Percentiles rank a stretch among this genome's conserved stretches.
phyloP scores from a whole-genome alignment of 2,329 filamentous ascomycete species.

The Dactylellina parvicollis region DNA sequence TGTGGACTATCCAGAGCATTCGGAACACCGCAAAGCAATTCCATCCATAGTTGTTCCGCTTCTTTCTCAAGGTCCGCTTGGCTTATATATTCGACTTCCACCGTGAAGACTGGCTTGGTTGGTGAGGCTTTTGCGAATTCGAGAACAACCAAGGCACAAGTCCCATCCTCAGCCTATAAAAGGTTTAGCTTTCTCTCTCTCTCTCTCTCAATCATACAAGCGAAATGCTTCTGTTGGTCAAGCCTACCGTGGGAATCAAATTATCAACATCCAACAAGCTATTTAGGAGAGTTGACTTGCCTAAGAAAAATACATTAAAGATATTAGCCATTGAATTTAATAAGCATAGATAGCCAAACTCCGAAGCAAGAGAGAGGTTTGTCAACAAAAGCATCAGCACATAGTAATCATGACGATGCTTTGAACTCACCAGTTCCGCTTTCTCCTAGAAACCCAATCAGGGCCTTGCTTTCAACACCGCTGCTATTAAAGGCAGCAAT shows the following conservation, averaged over 20 bases:
- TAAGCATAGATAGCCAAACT: too few species aligned
- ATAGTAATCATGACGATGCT: too few species aligned
- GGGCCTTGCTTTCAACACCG: slow-evolving; percentile 4
- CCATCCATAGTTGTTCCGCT: slow-evolving; percentile 3
- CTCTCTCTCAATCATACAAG: too few species aligned
- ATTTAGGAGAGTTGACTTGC: slow-evolving; percentile 31
- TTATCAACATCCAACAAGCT: slow-evolving; percentile 13
- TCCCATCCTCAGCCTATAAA: slow-evolving; percentile 4
- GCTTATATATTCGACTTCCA: slow-evolving; percentile 13
- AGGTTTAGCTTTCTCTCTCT: too few species aligned
- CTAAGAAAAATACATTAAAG: background rate
- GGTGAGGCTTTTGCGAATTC: slow-evolving; percentile 16
- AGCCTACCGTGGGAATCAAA: slow-evolving; percentile 25
- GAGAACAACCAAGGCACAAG: slow-evolving; percentile 3
- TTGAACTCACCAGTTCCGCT: slow-evolving; percentile 8
- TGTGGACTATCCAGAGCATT: background rate
- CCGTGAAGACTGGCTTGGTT: background rate
- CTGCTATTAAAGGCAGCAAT: background rate
- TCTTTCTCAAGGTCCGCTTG: slow-evolving; percentile 16
- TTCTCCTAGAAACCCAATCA: slow-evolving; percentile 32
- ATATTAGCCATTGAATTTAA: background rate
- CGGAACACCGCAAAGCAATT: background rate
- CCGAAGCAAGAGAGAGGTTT: too few species aligned
- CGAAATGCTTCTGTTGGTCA: too few species aligned
- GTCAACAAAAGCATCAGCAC: too few species aligned